phyloP scores from a whole-genome alignment of 139 green algal species.

The Ettlia oleoabundans region DNA sequence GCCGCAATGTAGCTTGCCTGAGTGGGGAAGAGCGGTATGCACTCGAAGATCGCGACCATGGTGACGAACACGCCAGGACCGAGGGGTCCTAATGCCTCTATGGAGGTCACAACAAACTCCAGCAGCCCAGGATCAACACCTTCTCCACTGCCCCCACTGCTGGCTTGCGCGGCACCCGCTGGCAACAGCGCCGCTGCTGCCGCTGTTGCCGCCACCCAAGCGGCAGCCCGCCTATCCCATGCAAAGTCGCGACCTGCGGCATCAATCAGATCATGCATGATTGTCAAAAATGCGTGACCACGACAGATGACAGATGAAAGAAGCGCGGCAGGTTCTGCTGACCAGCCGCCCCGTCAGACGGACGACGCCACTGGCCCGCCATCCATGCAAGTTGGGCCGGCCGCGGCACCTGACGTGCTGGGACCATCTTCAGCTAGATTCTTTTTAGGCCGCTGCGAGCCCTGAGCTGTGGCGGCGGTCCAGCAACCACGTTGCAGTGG shows the following conservation, averaged over 20 bases:
- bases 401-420: background rate
- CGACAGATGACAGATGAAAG: too few relatives aligned
- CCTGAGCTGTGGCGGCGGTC: too few relatives aligned
- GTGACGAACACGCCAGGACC: conserved; percentile 69
- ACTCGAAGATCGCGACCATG: conserved; percentile 72
- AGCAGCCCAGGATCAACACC: background rate
- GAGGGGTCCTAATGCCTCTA: conserved; percentile 70
- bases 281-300: too few relatives aligned
- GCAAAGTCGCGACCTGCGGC: background rate
- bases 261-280: background rate
- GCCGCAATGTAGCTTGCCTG: conserved; percentile 9
- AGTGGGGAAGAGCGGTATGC: conserved; percentile 87
- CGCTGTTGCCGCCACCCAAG: background rate
- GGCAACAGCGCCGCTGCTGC: background rate
- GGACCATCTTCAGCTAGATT: background rate
- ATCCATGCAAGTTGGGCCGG: background rate
- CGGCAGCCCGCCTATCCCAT: background rate
- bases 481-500: background rate
- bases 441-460: too few relatives aligned
- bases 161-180: background rate
- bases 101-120: conserved; percentile 32
- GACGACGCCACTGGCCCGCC: background rate
- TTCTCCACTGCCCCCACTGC: background rate
- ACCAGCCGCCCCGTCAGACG: too few relatives aligned
- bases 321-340: too few relatives aligned